Conservation (phyloP, 2,329 filamentous ascomycete species). For the Fusarium algeriense region DNA sequence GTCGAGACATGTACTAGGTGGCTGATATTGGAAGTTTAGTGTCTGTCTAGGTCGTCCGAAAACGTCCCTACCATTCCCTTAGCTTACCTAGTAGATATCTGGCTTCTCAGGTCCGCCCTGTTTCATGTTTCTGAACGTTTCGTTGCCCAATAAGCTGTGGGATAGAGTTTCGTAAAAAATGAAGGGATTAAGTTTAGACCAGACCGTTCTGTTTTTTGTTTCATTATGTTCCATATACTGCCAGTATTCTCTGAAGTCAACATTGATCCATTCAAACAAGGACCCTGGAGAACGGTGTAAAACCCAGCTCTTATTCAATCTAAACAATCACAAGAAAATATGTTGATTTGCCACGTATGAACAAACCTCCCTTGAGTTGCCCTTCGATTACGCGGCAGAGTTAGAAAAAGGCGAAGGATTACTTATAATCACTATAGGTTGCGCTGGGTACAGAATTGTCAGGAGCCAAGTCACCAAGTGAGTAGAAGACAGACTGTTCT, state of each 20-base stretch:
- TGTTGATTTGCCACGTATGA: background rate
- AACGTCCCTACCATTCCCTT: background rate
- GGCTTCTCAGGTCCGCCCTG: background rate
- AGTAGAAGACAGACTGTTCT: background rate
- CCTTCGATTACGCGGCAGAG: background rate
- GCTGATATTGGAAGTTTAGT: background rate
- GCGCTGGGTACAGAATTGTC: constrained; percentile 29
- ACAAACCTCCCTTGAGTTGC: background rate
- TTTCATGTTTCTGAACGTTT: background rate
- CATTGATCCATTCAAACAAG: background rate
- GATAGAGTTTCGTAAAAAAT: too few species aligned
- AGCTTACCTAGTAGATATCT: background rate
- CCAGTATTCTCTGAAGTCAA: background rate
- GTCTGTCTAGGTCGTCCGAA: background rate
- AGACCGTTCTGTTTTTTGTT: background rate
- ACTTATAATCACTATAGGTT: background rate
- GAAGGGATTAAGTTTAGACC: background rate
- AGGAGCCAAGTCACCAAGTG: constrained; percentile 26
- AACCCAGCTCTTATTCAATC: background rate
- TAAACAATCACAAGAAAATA: background rate
- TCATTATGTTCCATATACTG: background rate
- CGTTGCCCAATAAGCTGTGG: background rate
- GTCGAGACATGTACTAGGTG: background rate
- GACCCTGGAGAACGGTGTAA: background rate
- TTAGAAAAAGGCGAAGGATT: background rate